Base-by-base conservation (phyloP, 202 grass and related monocot species). In the Eragrostis tef region DNA sequence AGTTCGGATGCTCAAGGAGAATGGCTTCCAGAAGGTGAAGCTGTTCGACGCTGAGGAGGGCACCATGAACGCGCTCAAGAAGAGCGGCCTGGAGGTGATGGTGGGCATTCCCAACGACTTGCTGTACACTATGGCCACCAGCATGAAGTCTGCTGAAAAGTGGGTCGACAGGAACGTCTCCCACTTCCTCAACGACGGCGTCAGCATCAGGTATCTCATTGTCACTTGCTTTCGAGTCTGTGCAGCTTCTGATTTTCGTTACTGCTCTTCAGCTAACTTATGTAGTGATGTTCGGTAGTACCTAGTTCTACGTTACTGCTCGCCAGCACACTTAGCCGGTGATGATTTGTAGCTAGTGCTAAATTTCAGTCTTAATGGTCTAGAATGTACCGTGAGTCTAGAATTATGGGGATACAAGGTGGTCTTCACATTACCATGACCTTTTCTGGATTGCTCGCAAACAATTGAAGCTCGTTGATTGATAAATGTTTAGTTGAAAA, bases 91-190 rank as follows among this genome's bases (percentile, higher is more conserved):
- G 25, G 87, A 98, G 87, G 96, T 98, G 17, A 98, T 98, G 96
- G 92, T 95, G 42, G 96, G 96, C 87, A 93, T 98, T 78, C 96
- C 96, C 10, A 98, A 98, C 83, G 96, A 98, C 22, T 78, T 98
- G 90, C 86, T 98, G 45, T 2, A 0, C 20, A 76, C 11, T 0
- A 84, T 98, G 51, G 92, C 96, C 16, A 91, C 81, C 16, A 98
- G 39, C 74, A 64, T 91, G 74, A 90, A 86, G 82, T 53, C 84
- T 42, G 96, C 96, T 1, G 75, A 94, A 83, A 85, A 90, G 48
- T 98, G 96, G 96, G 96, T 98, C 46, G 85, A 94, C 51, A 91
- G 49, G 58, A 98, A 98, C 75, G 84, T 89, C 59, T 98, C 96
- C 51, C 59, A 76, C 80, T 90, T 60, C 87, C 69, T 88, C 83